These are phyloP conservation scores for Vitis rupestris DNA, from an alignment of 164 flowering plant species.

Conservation along the genomic window DNA sequence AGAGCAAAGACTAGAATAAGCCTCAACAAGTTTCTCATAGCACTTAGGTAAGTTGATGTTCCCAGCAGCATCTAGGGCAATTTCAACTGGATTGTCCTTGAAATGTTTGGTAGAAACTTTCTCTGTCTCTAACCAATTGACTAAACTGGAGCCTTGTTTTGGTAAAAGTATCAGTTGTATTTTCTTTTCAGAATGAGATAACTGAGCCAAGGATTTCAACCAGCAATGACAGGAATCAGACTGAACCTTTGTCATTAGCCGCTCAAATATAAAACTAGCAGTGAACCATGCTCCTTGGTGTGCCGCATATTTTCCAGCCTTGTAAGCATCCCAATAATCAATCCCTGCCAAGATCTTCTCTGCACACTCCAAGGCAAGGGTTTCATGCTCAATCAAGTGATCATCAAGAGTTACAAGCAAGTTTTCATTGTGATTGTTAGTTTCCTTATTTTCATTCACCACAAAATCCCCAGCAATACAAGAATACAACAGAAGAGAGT, in stretches of 20 bases:
- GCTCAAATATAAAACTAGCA: slow-evolving; percentile 46
- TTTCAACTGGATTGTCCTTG: slow-evolving; percentile 14
- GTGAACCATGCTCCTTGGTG: slow-evolving; percentile 64
- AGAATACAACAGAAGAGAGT: slow-evolving; percentile 40
- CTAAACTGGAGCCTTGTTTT: slow-evolving; percentile 15
- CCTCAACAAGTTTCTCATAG: slow-evolving; percentile 27
- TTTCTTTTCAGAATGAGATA: slow-evolving; percentile 49
- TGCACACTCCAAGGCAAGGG: slow-evolving; percentile 31
- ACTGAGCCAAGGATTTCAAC: slow-evolving; percentile 51
- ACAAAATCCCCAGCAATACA: slow-evolving; percentile 19
- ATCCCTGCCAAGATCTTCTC: slow-evolving; percentile 32
- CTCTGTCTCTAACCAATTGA: slow-evolving; percentile 19
- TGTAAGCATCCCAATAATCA: slow-evolving; percentile 63
- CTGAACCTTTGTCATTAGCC: slow-evolving; percentile 39
- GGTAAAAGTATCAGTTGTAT: slow-evolving; percentile 33
- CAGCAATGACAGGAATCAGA: slow-evolving; percentile 45
- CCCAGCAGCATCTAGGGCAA: slow-evolving; percentile 12
- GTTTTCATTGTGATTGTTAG: slow-evolving; percentile 6
- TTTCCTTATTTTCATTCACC: slow-evolving; percentile 10
- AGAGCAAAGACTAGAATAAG: slow-evolving; percentile 26
- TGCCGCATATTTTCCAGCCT: slow-evolving; percentile 58
- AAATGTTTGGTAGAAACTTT: slow-evolving; percentile 7
- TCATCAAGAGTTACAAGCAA: slow-evolving; percentile 8
- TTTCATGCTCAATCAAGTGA: slow-evolving; percentile 39
- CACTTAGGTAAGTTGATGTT: slow-evolving; percentile 10